phyloP scores from a whole-genome alignment of 192 early-diverging fungal genomes.

The Entomortierella lignicola region DNA sequence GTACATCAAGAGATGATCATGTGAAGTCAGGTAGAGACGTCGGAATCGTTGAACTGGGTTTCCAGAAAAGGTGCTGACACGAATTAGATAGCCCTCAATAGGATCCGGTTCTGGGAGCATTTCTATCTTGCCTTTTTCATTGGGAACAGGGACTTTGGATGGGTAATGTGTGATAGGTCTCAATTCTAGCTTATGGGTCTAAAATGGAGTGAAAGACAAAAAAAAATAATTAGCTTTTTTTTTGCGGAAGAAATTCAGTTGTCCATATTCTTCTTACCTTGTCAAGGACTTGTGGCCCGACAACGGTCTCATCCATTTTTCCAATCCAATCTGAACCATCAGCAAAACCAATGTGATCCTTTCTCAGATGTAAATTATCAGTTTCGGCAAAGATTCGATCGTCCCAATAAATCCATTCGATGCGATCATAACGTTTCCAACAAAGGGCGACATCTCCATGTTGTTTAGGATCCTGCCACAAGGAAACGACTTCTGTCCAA shows the following conservation, averaged over 20 bases:
- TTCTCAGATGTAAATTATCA: conserved; percentile 21
- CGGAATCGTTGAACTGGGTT: conserved; percentile 30
- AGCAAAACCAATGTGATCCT: conserved; percentile 45
- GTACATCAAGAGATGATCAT: conserved; percentile 55
- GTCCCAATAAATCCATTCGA: conserved; percentile 56
- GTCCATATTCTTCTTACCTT: conserved; percentile 45
- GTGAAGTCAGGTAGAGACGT: conserved; percentile 53
- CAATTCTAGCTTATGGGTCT: conserved; percentile 55
- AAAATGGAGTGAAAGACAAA: neutral
- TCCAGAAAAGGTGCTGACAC: conserved; percentile 50
- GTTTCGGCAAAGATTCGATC: conserved; percentile 32
- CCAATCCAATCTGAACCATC: conserved; percentile 49
- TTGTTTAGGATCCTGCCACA: conserved; percentile 39
- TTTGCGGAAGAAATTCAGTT: too few species aligned
- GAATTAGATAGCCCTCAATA: conserved; percentile 51
- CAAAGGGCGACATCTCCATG: conserved; percentile 51
- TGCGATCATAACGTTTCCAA: conserved; percentile 58
- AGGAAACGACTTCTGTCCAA: conserved; percentile 51
- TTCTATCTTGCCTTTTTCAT: neutral
- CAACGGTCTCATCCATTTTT: conserved; percentile 37
- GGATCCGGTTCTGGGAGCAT: conserved; percentile 47
- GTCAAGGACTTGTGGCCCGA: conserved; percentile 54
- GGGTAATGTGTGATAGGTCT: conserved; percentile 55
- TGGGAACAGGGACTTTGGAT: conserved; percentile 8
- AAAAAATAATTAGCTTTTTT: neutral